phyloP scores from a whole-genome alignment of 2,329 filamentous ascomycete genomes.

The Cercospora nicotianae region DNA sequence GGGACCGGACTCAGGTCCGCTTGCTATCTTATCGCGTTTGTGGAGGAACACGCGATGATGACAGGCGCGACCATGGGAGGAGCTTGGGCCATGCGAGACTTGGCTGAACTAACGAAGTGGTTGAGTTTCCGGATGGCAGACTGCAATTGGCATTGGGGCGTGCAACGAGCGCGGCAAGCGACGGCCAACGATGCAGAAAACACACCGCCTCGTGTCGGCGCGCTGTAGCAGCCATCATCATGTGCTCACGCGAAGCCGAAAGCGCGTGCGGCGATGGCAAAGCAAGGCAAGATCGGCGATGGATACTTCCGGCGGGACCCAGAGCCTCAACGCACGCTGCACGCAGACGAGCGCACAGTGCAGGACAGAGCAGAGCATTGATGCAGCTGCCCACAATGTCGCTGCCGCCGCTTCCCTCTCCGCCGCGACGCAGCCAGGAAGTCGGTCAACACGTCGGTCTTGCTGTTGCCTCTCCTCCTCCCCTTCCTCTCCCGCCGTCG shows the following conservation, averaged over 20 bases:
- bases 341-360: background rate
- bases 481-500: background rate
- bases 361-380: background rate
- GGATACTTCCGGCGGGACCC: background rate
- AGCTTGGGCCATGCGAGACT: background rate
- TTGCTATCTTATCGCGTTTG: constrained; percentile 3
- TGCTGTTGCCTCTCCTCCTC: background rate
- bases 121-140: background rate
- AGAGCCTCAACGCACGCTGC: constrained; percentile 12
- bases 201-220: constrained; percentile 2
- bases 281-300: constrained; percentile 18
- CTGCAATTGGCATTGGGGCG: background rate
- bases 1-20: background rate
- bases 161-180: background rate
- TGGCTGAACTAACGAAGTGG: constrained; percentile 1
- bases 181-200: background rate
- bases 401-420: background rate
- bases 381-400: background rate
- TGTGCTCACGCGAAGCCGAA: constrained; percentile 12
- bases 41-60: background rate
- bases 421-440: background rate
- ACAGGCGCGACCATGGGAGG: background rate
- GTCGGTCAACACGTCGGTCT: constrained; percentile 2
- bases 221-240: background rate
- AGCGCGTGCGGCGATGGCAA: background rate